A percentile compares a stretch with the other conserved stretches of the same genome.
Evolutionary conservation across 345 rosid species (phyloP).

Genomic region (Sisymbrium irio): DNA sequence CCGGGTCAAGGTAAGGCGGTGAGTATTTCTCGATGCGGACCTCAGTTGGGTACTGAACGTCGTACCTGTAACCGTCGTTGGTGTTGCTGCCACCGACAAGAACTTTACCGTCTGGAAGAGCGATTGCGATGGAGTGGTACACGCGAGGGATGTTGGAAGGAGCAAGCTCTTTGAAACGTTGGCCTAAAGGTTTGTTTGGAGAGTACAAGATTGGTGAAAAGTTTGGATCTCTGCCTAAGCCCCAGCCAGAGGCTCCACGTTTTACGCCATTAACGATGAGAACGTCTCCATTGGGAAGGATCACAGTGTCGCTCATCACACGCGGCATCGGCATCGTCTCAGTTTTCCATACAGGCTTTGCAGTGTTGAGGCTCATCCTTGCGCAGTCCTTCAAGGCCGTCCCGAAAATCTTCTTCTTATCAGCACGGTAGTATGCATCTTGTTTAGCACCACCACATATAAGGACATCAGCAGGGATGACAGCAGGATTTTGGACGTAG

Average conservation of each 20-base stretch:
- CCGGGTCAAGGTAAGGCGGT: conserved; percentile 61
- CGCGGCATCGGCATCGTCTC: conserved; percentile 68
- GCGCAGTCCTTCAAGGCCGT: conserved; percentile 58
- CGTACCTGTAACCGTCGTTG: conserved; percentile 46
- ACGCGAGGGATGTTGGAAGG: conserved; percentile 48
- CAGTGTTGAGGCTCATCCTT: conserved; percentile 44
- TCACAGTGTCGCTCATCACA: conserved; percentile 62
- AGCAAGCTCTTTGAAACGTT: conserved; percentile 42
- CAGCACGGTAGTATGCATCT: conserved; percentile 37
- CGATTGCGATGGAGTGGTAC: conserved; percentile 51
- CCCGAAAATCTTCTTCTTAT: conserved; percentile 18
- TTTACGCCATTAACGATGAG: conserved; percentile 64
- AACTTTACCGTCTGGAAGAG: conserved; percentile 57
- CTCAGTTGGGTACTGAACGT: conserved; percentile 62
- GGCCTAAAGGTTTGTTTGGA: conserved; percentile 19
- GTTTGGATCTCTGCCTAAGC: conserved; percentile 54
- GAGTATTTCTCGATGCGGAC: conserved; percentile 63
- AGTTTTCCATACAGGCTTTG: conserved; percentile 49
- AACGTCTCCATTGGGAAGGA: conserved; percentile 69
- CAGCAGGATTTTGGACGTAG: background rate
- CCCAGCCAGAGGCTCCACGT: conserved; percentile 63
- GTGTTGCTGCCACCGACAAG: conserved; percentile 71
- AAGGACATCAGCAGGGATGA: conserved; percentile 46
- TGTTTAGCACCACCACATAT: conserved; percentile 55
- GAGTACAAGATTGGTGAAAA: conserved; percentile 44